Conservation (phyloP, 768 basidiomycete genomes). For the Rhizopogon vesiculosus region DNA sequence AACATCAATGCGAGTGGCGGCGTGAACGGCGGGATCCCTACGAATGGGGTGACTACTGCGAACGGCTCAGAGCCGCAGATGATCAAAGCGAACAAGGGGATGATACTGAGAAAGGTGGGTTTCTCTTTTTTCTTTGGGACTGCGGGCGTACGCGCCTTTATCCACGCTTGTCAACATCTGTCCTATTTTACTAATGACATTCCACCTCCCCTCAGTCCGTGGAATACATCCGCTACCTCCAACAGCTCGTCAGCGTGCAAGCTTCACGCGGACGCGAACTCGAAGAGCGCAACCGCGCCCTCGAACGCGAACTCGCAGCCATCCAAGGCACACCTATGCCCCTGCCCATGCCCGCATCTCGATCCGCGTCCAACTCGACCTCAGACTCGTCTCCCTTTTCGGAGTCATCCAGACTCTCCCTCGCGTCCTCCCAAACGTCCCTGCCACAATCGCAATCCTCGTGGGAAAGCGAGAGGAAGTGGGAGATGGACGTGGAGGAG, state of each 20-base stretch:
- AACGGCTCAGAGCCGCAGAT: constrained; percentile 33
- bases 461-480: neutral
- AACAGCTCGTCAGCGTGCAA: constrained; percentile 80
- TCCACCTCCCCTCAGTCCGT: constrained; percentile 31
- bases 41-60: constrained; percentile 5
- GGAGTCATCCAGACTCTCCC: neutral
- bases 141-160: neutral
- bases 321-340: constrained; percentile 8
- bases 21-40: constrained; percentile 14
- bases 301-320: constrained; percentile 25
- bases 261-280: constrained; percentile 75
- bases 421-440: neutral
- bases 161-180: too few species aligned
- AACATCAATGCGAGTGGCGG: constrained; percentile 7
- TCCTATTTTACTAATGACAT: neutral
- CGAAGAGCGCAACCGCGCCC: constrained; percentile 58
- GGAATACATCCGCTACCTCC: constrained; percentile 66
- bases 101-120: constrained; percentile 77
- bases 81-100: constrained; percentile 92
- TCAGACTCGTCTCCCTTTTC: neutral
- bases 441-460: neutral
- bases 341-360: neutral
- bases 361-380: neutral
- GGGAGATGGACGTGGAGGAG: neutral
- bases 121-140: neutral